Evolutionary conservation across 2,329 filamentous ascomycete genomes (phyloP), one percentile per base, ranked within the genome.

Genomic region (Diaporthe velutina): DNA sequence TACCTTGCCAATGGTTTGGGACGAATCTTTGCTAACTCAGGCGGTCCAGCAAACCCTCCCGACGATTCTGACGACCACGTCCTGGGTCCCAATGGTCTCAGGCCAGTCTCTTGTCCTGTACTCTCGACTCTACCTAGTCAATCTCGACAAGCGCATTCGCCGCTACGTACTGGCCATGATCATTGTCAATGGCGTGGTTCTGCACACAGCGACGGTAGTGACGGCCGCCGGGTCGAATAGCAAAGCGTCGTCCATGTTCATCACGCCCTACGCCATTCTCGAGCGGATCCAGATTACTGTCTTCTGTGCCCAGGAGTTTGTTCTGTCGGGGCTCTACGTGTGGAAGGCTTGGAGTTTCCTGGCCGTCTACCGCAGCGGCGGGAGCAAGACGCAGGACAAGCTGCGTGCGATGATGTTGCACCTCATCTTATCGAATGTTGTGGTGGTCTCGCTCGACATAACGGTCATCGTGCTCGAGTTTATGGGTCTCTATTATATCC

Each of bases 101-200:
- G 91, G 91, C 0, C 90, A 92, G 79, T 88, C 88, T 0, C 78
- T 92, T 17, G 91, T 93, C 1, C 83, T 93, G 1, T 93, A 90
- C 83, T 92, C 90, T 0, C 86, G 91, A 9, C 85, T 93, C 0
- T 90, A 92, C 78, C 84, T 93, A 1, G 85, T 93, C 15, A 82
- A 90, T 4, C 86, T 86, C 22, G 88, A 90, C 83, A 70, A 85
- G 9, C 80, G 81, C 2, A 80, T 87, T 4, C 83, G 92, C 0
- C 85, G 84, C 6, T 83, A 84, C 15, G 86, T 90, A 0, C 83
- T 91, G 0, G 84, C 79, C 71, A 90, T 93, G 87, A 92, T 93
- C 74, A 85, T 91, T 52, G 78, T 85, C 75, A 87, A 92, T 78
- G 85, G 84, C 25, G 76, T 91, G 50, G 73, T 91, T 13, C 81